Evolutionary conservation across 73 alveolate genomes (phyloP).

Genomic region (Paramecium bursaria): DNA sequence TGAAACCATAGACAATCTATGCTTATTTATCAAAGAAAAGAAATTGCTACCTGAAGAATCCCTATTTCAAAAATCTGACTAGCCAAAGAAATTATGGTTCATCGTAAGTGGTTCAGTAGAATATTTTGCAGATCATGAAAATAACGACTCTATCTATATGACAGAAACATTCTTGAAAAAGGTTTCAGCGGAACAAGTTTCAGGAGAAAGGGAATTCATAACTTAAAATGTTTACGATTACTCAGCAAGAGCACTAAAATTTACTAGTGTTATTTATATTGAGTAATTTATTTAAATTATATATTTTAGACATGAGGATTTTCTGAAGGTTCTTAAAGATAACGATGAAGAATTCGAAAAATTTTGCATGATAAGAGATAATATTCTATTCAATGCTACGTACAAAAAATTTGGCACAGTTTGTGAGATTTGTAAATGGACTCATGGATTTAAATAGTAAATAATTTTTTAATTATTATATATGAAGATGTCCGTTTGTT

Average conservation of each 20-base stretch:
- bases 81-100: slow-evolving; percentile 36
- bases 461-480: background rate
- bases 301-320: slow-evolving; percentile 8
- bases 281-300: background rate
- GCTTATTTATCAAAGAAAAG: slow-evolving; percentile 23
- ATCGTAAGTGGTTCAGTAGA: slow-evolving; percentile 12
- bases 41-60: slow-evolving; percentile 38
- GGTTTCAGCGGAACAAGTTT: slow-evolving; percentile 21
- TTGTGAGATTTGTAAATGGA: slow-evolving; percentile 58
- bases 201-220: slow-evolving; percentile 52
- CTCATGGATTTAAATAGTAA: slow-evolving; percentile 36
- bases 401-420: slow-evolving; percentile 46
- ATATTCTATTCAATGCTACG: slow-evolving; percentile 19
- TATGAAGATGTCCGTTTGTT: slow-evolving; percentile 56
- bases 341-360: slow-evolving; percentile 22
- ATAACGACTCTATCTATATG: slow-evolving; percentile 8
- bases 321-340: slow-evolving; percentile 7
- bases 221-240: slow-evolving; percentile 31
- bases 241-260: slow-evolving; percentile 36
- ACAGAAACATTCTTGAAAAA: slow-evolving; percentile 46
- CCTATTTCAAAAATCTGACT: background rate
- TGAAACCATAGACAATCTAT: slow-evolving; percentile 4
- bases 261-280: slow-evolving; percentile 28
- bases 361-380: slow-evolving; percentile 47
- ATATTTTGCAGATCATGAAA: slow-evolving; percentile 45